phyloP scores from a whole-genome alignment of 2,329 filamentous ascomycete genomes.

The Microdochium trichocladiopsis region DNA sequence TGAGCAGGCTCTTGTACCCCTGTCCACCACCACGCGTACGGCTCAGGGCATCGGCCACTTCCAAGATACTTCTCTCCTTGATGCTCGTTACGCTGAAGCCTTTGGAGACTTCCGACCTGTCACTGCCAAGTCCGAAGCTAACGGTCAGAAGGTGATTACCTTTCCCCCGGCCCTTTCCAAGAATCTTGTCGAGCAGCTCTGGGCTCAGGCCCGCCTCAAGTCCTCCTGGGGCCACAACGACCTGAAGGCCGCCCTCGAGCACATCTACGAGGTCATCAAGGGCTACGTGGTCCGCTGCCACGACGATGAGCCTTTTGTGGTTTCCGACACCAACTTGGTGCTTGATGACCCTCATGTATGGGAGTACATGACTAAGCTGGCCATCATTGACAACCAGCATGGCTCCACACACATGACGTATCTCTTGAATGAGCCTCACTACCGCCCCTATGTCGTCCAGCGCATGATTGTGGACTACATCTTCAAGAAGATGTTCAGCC shows the following conservation, averaged over 20 bases:
- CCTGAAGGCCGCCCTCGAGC: conserved; percentile 12
- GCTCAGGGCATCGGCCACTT: neutral
- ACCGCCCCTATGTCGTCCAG: conserved; percentile 18
- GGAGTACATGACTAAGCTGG: conserved; percentile 15
- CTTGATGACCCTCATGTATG: conserved; percentile 14
- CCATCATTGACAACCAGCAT: conserved; percentile 10
- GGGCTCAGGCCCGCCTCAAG: conserved; percentile 4
- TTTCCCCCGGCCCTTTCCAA: neutral
- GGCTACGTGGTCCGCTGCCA: conserved; percentile 18
- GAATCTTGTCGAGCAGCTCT: neutral
- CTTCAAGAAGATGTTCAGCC: conserved; percentile 17
- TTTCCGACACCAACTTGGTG: conserved; percentile 7
- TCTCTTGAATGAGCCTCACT: conserved; percentile 10
- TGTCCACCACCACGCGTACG: too few species aligned
- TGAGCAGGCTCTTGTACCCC: too few species aligned
- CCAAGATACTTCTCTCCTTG: neutral
- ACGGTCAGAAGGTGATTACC: neutral
- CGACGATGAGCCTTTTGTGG: conserved; percentile 7
- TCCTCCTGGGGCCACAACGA: conserved; percentile 14
- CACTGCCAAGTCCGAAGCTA: neutral
- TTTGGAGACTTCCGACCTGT: neutral
- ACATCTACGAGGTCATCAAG: conserved; percentile 17
- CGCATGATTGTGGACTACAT: conserved; percentile 20
- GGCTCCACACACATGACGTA: conserved; percentile 14
- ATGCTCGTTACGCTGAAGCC: neutral